Conservation (phyloP, 1,139 yeast genomes). For the Blastobotrys ciferrii region DNA sequence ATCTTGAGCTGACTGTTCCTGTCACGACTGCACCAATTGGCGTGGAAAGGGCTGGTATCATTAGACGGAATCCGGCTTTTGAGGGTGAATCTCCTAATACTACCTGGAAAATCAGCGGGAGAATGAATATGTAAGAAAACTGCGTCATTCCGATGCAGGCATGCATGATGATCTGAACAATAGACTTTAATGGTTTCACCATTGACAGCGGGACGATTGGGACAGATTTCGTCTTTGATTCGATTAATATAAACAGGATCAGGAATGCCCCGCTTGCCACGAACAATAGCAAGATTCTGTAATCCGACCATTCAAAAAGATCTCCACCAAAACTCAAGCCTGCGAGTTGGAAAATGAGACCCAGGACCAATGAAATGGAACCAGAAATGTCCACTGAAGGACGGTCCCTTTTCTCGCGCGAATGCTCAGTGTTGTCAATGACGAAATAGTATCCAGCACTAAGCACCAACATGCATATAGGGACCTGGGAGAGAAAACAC, state of each 20-base stretch:
- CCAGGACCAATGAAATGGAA: constrained; percentile 14
- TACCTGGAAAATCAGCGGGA: constrained; percentile 19
- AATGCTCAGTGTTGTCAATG: constrained; percentile 6
- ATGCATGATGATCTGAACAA: constrained; percentile 10
- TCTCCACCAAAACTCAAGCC: constrained; percentile 19
- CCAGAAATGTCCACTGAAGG: constrained; percentile 13
- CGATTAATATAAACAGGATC: constrained; percentile 13
- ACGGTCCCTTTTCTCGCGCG: not conserved
- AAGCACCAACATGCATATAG: constrained; percentile 11
- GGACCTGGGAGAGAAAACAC: constrained; percentile 16
- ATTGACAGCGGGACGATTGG: constrained; percentile 18
- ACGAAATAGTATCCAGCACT: constrained; percentile 11
- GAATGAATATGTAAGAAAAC: constrained; percentile 15
- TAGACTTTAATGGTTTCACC: constrained; percentile 7
- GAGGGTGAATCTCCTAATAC: constrained; percentile 17
- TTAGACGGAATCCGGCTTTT: constrained; percentile 18
- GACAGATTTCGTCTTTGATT: constrained; percentile 12
- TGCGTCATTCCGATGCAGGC: constrained; percentile 17
- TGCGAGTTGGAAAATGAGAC: constrained; percentile 14
- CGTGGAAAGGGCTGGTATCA: constrained; percentile 16
- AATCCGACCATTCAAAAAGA: constrained; percentile 16
- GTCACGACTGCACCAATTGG: constrained; percentile 18
- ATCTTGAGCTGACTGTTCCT: constrained; percentile 14
- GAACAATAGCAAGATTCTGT: constrained; percentile 9
- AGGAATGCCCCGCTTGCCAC: constrained; percentile 5